A percentile compares a stretch with the other conserved stretches of the same genome.
Conservation (phyloP, 108 stramenopile species). For the Epithemia pelagica region DNA sequence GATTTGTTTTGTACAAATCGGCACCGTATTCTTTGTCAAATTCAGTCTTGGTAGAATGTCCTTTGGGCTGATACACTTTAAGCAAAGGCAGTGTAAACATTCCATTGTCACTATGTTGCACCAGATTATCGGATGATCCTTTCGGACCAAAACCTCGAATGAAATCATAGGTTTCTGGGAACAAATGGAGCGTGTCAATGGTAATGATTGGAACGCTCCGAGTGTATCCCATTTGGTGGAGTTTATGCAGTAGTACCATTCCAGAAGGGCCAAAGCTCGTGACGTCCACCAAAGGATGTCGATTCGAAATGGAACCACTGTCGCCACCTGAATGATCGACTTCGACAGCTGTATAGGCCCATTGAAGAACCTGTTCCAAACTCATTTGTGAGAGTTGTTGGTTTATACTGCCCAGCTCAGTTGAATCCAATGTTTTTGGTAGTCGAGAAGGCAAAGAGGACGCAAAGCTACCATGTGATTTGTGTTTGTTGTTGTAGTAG, state of each 20-base stretch:
- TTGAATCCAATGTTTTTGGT: not conserved
- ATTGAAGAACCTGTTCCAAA: not conserved
- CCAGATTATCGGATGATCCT: slow-evolving; percentile 6
- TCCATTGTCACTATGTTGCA: not conserved
- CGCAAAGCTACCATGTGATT: not conserved
- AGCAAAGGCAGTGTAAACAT: not conserved
- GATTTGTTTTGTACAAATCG: slow-evolving; percentile 26
- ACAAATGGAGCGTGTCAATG: slow-evolving; percentile 42
- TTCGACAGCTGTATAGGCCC: not conserved
- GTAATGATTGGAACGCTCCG: slow-evolving; percentile 30
- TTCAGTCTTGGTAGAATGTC: not conserved
- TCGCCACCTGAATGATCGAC: too few relatives aligned
- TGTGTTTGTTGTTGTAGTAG: not conserved
- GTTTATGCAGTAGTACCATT: slow-evolving; percentile 27
- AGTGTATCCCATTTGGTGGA: slow-evolving; percentile 17
- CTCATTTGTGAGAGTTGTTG: not conserved
- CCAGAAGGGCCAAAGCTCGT: slow-evolving; percentile 41
- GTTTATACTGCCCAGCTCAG: not conserved
- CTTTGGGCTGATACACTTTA: not conserved
- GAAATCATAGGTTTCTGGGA: slow-evolving; percentile 34
- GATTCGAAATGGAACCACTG: not conserved
- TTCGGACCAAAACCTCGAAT: slow-evolving; percentile 15
- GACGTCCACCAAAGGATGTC: slow-evolving; percentile 2
- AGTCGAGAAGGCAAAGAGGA: not conserved
- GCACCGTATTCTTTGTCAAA: slow-evolving; percentile 7